phyloP scores from a whole-genome alignment of 257 asterid species.

The Cynanchum wilfordii region DNA sequence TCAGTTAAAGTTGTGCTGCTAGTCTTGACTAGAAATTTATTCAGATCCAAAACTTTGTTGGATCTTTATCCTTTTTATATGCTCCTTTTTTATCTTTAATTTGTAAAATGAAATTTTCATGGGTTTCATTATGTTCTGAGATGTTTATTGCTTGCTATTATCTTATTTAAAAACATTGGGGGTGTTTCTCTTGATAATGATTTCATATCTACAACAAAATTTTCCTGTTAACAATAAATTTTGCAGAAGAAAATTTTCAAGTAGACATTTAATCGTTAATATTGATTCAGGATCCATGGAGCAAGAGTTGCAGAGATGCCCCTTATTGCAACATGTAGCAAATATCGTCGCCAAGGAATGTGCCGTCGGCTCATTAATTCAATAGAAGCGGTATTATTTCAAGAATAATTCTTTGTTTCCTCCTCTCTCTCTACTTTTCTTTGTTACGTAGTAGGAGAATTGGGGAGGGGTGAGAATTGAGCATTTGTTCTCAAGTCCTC shows the following conservation, averaged over 20 bases:
- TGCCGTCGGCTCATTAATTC: constrained; percentile 78
- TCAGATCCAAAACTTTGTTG: background rate
- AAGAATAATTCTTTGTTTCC: background rate
- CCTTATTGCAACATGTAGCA: constrained; percentile 89
- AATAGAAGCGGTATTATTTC: constrained; percentile 57
- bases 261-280: constrained; percentile 6
- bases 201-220: background rate
- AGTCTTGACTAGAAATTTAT: background rate
- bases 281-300: constrained; percentile 73
- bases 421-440: background rate
- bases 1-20: background rate
- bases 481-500: background rate
- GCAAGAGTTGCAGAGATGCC: constrained; percentile 93
- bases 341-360: constrained; percentile 91
- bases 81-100: background rate
- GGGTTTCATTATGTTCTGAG: background rate
- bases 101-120: background rate
- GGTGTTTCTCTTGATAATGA: background rate
- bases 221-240: background rate
- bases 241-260: background rate
- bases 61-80: background rate
- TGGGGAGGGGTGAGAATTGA: background rate
- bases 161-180: background rate
- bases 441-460: background rate
- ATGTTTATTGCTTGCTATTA: background rate